A percentile compares a stretch with the other conserved stretches of the same genome.
Evolutionary conservation across 1,284 basidiomycete species (phyloP).

Genomic region (Ceratobasidium sp.): DNA sequence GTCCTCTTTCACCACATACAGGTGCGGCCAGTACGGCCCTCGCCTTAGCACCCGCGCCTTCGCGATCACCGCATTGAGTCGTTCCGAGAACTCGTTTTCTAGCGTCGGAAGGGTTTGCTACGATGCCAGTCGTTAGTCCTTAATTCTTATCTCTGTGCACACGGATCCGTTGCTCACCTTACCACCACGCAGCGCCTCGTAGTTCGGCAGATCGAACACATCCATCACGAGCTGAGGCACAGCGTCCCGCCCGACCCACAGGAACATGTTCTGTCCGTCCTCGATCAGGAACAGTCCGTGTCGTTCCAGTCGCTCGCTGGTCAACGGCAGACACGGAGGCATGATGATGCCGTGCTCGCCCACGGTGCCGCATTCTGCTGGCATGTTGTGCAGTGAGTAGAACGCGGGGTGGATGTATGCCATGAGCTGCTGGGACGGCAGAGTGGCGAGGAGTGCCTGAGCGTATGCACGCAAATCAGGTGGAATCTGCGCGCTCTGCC

Average conservation of each 20-base stretch:
- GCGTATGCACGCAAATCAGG: constrained; percentile 97
- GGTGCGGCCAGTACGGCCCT: constrained; percentile 91
- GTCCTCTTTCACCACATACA: constrained; percentile 99
- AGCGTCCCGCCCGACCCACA: constrained; percentile 97
- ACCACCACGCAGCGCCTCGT: constrained; percentile 90
- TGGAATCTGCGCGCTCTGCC: constrained; percentile 96
- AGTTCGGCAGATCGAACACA: constrained; percentile 92
- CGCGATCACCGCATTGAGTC: constrained; percentile 92
- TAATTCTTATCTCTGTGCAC: neutral
- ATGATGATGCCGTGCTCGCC: constrained; percentile 86
- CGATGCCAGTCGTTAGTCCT: constrained; percentile 7
- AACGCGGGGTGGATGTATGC: constrained; percentile 96
- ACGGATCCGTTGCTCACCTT: constrained; percentile 71
- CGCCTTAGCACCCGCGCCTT: constrained; percentile 92
- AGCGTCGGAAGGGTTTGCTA: constrained; percentile 88
- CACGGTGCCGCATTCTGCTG: constrained; percentile 82
- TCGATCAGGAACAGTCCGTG: constrained; percentile 98
- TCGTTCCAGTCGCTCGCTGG: constrained; percentile 92
- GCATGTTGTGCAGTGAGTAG: constrained; percentile 98
- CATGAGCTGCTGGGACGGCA: constrained; percentile 91
- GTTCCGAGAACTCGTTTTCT: constrained; percentile 93
- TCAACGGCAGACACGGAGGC: constrained; percentile 89
- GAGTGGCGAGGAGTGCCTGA: constrained; percentile 90
- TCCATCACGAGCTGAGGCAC: constrained; percentile 95
- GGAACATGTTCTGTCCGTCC: constrained; percentile 97